Base-by-base conservation (phyloP, 306 rosid species). In the Ormosia emarginata region DNA sequence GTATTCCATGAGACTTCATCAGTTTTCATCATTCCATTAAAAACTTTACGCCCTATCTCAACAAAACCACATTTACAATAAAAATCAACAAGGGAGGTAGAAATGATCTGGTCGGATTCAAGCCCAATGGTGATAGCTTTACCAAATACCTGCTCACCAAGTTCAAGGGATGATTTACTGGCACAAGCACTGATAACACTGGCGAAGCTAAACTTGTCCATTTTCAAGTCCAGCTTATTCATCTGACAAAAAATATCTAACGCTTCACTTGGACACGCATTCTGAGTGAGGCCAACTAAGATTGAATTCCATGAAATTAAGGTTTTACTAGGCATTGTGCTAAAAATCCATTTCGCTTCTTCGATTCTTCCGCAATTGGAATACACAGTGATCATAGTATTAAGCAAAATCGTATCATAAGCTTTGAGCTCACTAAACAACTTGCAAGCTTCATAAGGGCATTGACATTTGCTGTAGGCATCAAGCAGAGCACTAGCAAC, bases 301-400 rank as follows among this genome's bases (percentile, higher is more conserved):
- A 93, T 87, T 41, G 98, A 92, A 76, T 94, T 94, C 98, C 98
- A 94, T 13, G 98, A 90, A 88, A 94, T 86, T 59, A 90, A 56
- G 41, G 94, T 92, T 83, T 79, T 94, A 58, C 63, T 67, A 32
- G 90, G 77, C 89, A 94, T 94, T 29, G 77, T 57, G 74, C 73
- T 43, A 71, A 94, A 94, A 77, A 90, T 71, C 72, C 64, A 62
- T 80, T 87, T 88, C 2, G 98, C 98, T 32, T 94, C 97, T 84
- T 89, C 90, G 4, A 94, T 79, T 85, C 89, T 90, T 71, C 97
- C 94, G 36, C 95, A 89, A 37, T 75, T 90, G 47, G 90, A 89
- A 83, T 88, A 94, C 8, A 87, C 83, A 1, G 90, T 92, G 85
- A 94, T 90, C 97, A 92, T 92, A 67, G 90, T 88, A 77, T 92